These are phyloP conservation scores for Homolaphlyctis polyrhiza DNA, from an alignment of 371 early-diverging fungal species.

Conservation along the genomic window DNA sequence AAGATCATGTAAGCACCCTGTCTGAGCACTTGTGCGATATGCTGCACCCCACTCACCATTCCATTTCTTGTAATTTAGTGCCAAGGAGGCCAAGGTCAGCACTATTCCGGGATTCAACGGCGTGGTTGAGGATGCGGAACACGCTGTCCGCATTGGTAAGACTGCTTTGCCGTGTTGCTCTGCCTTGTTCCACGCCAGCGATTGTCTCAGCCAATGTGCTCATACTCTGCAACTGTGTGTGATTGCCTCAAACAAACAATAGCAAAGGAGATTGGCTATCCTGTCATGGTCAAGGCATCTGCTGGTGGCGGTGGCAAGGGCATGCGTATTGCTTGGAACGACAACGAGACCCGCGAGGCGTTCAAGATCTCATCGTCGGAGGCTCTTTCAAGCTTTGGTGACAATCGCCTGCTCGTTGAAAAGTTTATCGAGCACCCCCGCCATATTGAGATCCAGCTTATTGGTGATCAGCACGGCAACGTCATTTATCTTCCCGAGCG, in stretches of 20 bases:
- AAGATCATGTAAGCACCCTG: no score
- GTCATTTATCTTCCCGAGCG: constrained; percentile 89
- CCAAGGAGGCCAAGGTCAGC: constrained; percentile 75
- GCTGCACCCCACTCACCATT: no score
- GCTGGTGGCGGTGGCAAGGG: constrained; percentile 99
- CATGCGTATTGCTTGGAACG: constrained; percentile 74
- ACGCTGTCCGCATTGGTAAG: constrained; percentile 61
- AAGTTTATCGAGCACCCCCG: constrained; percentile 91
- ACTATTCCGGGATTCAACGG: constrained; percentile 91
- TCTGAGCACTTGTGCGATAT: no score
- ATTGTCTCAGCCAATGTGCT: no score
- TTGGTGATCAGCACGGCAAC: constrained; percentile 96
- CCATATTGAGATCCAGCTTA: constrained; percentile 97
- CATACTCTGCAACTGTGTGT: no score
- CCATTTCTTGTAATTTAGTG: no score
- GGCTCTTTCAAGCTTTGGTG: constrained; percentile 83
- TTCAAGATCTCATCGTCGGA: constrained; percentile 82
- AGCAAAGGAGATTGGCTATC: constrained; percentile 93
- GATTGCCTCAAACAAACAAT: neutral
- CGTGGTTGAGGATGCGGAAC: constrained; percentile 63
- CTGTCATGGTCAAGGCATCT: constrained; percentile 98
- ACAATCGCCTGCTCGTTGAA: constrained; percentile 84
- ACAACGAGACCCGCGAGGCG: constrained; percentile 67
- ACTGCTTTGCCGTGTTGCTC: neutral
- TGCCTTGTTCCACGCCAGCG: neutral